phyloP scores from a whole-genome alignment of 1,284 basidiomycete species.

The Ustilago esculenta region DNA sequence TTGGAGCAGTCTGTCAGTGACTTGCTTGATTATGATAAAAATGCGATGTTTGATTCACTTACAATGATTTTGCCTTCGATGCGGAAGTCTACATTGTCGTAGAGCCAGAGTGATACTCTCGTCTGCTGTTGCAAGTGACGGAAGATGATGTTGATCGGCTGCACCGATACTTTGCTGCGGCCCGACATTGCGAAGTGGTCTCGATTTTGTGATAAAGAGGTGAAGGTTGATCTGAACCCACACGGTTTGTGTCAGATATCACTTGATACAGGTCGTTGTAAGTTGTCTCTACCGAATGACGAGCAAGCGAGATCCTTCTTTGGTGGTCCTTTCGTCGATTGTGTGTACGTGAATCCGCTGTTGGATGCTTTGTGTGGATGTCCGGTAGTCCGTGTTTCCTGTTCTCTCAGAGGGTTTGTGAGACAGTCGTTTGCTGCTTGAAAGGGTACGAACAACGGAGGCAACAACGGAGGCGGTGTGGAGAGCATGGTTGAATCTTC shows the following conservation, averaged over 20 bases:
- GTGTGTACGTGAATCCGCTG: no score
- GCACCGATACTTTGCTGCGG: constrained; percentile 54
- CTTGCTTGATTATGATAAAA: not conserved
- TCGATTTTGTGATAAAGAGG: no score
- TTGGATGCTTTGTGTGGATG: no score
- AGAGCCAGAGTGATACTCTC: constrained; percentile 93
- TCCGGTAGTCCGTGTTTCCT: no score
- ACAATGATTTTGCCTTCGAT: constrained; percentile 91
- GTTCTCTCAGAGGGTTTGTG: no score
- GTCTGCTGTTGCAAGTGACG: constrained; percentile 93
- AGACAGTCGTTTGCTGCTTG: not conserved
- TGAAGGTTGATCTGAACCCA: no score
- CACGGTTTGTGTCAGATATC: no score
- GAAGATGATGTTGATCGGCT: constrained; percentile 87
- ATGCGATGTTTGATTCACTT: constrained; percentile 10
- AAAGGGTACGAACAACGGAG: not conserved
- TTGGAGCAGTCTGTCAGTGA: not conserved
- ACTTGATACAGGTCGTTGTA: no score
- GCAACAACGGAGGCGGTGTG: constrained; percentile 8
- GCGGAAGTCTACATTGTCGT: constrained; percentile 95
- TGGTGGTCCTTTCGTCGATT: no score
- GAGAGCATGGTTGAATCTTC: constrained; percentile 12
- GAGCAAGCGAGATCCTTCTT: no score
- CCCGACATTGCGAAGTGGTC: constrained; percentile 44
- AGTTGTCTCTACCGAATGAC: no score